Percentiles rank a stretch among this genome's conserved stretches.
phyloP scores from a whole-genome alignment of 305 asterid genomes.

The Plantago coronopus region DNA sequence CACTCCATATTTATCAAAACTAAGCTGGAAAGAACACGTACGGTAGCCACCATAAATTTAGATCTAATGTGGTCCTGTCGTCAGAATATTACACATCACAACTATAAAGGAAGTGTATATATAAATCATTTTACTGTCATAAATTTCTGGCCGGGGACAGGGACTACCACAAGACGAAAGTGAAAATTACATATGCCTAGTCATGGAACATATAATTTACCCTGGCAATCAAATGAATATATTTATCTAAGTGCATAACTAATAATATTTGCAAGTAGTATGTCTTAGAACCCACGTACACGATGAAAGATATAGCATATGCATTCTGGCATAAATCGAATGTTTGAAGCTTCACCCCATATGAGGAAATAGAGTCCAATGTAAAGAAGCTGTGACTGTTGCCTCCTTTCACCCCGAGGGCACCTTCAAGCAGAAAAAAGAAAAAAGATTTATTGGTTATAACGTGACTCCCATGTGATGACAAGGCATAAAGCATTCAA shows the following conservation, averaged over 20 bases:
- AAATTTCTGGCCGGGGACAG: too few species aligned
- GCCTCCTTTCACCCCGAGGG: conserved; percentile 58
- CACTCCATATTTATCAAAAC: background rate
- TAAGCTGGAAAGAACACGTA: background rate
- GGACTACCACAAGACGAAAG: background rate
- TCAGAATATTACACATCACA: too few species aligned
- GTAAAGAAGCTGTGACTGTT: conserved; percentile 89
- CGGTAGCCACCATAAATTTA: too few species aligned
- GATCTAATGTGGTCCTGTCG: too few species aligned
- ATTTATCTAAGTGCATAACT: conserved; percentile 8
- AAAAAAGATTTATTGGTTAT: conserved; percentile 14
- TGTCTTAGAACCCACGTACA: conserved; percentile 44
- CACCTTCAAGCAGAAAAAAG: conserved; percentile 39
- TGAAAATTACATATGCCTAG: background rate
- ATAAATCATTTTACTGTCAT: too few species aligned
- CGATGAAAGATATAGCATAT: conserved; percentile 90
- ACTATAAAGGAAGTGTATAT: too few species aligned
- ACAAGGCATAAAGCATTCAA: conserved; percentile 23
- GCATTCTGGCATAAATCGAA: conserved; percentile 99
- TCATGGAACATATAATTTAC: background rate
- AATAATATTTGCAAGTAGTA: conserved; percentile 19
- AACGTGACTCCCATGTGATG: conserved; percentile 18
- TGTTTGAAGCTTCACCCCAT: conserved; percentile 99
- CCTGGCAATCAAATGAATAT: background rate
- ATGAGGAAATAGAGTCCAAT: conserved; percentile 94